phyloP scores from a whole-genome alignment of 2,329 filamentous ascomycete species.

The Torrubiellomyces zombiae region DNA sequence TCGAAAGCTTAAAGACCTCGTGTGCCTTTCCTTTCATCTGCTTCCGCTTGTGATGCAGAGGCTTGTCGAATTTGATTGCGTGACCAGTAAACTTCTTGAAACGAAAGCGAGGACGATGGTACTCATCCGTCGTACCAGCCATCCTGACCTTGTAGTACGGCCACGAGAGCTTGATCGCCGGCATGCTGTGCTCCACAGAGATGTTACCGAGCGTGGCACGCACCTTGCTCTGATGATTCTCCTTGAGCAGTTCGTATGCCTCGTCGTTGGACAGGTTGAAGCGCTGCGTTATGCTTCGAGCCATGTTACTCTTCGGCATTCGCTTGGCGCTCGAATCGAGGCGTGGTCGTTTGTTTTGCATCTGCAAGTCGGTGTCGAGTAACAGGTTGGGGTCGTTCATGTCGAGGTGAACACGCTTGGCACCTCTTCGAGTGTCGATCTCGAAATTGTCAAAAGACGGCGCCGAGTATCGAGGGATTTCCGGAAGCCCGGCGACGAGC shows the following conservation, averaged over 20 bases:
- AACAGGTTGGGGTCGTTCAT: constrained; percentile 78
- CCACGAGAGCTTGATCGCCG: constrained; percentile 79
- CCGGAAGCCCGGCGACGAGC: constrained; percentile 40
- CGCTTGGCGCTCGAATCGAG: constrained; percentile 42
- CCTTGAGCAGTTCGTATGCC: constrained; percentile 87
- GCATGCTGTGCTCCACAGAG: constrained; percentile 86
- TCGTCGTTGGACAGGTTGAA: constrained; percentile 97
- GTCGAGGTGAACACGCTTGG: constrained; percentile 68
- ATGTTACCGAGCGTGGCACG: constrained; percentile 81
- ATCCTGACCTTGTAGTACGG: constrained; percentile 90
- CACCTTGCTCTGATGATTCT: constrained; percentile 93
- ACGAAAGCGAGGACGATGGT: constrained; percentile 65
- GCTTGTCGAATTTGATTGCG: constrained; percentile 54
- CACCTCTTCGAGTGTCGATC: constrained; percentile 50
- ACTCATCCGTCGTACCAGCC: constrained; percentile 56
- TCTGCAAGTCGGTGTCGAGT: constrained; percentile 57
- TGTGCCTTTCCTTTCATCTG: constrained; percentile 65
- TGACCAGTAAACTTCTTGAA: constrained; percentile 53
- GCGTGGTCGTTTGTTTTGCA: constrained; percentile 41
- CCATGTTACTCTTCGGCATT: constrained; percentile 51
- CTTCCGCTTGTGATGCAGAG: constrained; percentile 63
- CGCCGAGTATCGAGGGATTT: constrained; percentile 41
- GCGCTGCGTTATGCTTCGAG: constrained; percentile 57
- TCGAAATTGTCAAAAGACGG: constrained; percentile 72
- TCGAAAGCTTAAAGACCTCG: constrained; percentile 63